Evolutionary conservation across 2,329 filamentous ascomycete species (phyloP).

Genomic region (Ceratocystis harringtonii): DNA sequence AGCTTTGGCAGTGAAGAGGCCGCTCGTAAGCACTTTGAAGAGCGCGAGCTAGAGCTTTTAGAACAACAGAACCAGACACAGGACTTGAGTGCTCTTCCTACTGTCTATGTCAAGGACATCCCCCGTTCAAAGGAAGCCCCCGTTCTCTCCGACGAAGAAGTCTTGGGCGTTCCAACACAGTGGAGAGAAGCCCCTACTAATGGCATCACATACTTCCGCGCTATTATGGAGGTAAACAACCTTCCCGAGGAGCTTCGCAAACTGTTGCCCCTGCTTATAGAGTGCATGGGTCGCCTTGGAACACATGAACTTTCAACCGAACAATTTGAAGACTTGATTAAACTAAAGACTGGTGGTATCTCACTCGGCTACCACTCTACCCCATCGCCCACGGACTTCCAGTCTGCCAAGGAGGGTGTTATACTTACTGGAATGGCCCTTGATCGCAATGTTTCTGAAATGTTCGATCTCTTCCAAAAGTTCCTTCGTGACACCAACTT

Average conservation of each 20-base stretch:
- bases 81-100: slow-evolving; percentile 76
- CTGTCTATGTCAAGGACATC: slow-evolving; percentile 78
- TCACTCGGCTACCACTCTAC: slow-evolving; percentile 73
- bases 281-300: slow-evolving; percentile 83
- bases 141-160: slow-evolving; percentile 45
- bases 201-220: slow-evolving; percentile 88
- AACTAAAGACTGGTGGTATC: slow-evolving; percentile 86
- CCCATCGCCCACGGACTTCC: slow-evolving; percentile 58
- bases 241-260: slow-evolving; percentile 73
- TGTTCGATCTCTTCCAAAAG: slow-evolving; percentile 73
- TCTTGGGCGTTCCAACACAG: slow-evolving; percentile 56
- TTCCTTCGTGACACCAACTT: slow-evolving; percentile 83
- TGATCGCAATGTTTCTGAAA: slow-evolving; percentile 75
- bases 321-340: slow-evolving; percentile 87
- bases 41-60: slow-evolving; percentile 66
- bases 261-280: slow-evolving; percentile 78
- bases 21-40: slow-evolving; percentile 55
- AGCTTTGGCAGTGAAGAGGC: slow-evolving; percentile 55
- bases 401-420: slow-evolving; percentile 62
- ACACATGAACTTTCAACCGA: slow-evolving; percentile 83
- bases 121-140: slow-evolving; percentile 55
- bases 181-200: slow-evolving; percentile 93
- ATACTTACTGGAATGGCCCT: slow-evolving; percentile 74
- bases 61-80: slow-evolving; percentile 71
- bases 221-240: slow-evolving; percentile 63